Conservation (phyloP, 2,329 filamentous ascomycete genomes). For the Fusarium sp. region DNA sequence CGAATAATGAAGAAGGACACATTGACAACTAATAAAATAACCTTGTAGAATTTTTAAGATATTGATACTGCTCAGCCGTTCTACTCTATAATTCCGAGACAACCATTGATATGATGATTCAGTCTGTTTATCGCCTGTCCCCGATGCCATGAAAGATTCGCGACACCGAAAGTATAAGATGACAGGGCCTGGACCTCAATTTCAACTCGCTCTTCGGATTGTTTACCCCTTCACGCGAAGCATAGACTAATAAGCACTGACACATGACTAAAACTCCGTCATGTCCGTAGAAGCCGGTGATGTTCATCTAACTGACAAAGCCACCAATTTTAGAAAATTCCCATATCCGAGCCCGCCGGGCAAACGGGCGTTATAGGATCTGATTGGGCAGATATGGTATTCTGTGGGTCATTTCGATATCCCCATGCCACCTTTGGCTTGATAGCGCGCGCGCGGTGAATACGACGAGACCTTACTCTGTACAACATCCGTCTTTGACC, state of each 20-base stretch:
- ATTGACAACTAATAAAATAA: too few species aligned
- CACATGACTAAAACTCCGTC: neutral
- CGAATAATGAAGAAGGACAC: neutral
- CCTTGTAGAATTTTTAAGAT: too few species aligned
- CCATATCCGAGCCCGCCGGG: conserved; percentile 6
- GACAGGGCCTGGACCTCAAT: too few species aligned
- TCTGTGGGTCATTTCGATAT: neutral
- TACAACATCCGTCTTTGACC: neutral
- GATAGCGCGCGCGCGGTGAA: conserved; percentile 11
- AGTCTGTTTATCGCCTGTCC: too few species aligned
- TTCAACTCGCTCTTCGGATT: neutral
- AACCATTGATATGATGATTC: too few species aligned
- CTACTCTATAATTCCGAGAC: too few species aligned
- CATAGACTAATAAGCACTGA: too few species aligned
- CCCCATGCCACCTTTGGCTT: neutral
- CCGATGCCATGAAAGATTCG: too few species aligned
- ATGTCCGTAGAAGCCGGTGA: neutral
- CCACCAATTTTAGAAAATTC: neutral
- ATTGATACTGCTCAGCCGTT: too few species aligned
- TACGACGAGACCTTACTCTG: neutral
- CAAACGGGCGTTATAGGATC: conserved; percentile 2
- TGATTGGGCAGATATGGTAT: neutral
- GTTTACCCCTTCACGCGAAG: neutral
- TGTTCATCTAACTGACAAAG: conserved; percentile 13
- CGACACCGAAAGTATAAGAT: too few species aligned